Percentiles rank a stretch among this genome's conserved stretches.
phyloP scores from a whole-genome alignment of 805 yeast species.

The Blastobotrys americana region DNA sequence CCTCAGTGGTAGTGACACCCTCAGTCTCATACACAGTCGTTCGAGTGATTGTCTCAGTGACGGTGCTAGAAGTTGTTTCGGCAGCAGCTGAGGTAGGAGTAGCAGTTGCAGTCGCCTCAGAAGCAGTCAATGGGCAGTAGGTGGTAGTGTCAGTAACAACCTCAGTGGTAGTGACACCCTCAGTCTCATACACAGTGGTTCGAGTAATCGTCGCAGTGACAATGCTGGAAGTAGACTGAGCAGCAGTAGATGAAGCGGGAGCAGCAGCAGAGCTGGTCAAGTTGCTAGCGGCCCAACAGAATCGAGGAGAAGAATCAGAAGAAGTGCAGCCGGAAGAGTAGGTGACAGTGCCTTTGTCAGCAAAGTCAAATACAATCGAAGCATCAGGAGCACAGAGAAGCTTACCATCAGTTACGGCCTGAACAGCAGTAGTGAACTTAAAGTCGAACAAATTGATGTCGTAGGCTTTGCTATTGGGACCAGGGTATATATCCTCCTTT shows the following conservation, averaged over 20 bases:
- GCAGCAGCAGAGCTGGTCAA: constrained; percentile 5
- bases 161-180: not conserved
- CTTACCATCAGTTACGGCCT: not conserved
- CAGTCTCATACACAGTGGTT: not conserved
- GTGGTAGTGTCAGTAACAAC: constrained; percentile 3
- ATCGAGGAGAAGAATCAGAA: constrained; percentile 1
- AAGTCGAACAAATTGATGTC: constrained; percentile 1
- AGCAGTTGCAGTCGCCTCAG: constrained; percentile 3
- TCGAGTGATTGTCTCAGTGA: not conserved
- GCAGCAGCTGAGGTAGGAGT: constrained; percentile 9
- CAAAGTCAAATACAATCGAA: not conserved
- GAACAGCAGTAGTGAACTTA: constrained; percentile 1
- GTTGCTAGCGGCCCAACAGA: constrained; percentile 7
- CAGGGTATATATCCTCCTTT: not conserved
- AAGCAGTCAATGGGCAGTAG: constrained; percentile 1
- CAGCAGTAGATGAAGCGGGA: constrained; percentile 10
- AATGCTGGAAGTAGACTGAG: constrained; percentile 6
- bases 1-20: not conserved
- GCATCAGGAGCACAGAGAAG: constrained; percentile 3
- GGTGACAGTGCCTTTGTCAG: not conserved
- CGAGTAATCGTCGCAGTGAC: constrained; percentile 3
- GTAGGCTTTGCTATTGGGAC: not conserved
- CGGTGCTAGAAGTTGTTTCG: constrained; percentile 6
- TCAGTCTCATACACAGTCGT: not conserved
- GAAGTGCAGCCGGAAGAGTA: constrained; percentile 3